Conservation (phyloP, 495 filamentous ascomycete genomes). For the Polyplosphaeria fusca region DNA sequence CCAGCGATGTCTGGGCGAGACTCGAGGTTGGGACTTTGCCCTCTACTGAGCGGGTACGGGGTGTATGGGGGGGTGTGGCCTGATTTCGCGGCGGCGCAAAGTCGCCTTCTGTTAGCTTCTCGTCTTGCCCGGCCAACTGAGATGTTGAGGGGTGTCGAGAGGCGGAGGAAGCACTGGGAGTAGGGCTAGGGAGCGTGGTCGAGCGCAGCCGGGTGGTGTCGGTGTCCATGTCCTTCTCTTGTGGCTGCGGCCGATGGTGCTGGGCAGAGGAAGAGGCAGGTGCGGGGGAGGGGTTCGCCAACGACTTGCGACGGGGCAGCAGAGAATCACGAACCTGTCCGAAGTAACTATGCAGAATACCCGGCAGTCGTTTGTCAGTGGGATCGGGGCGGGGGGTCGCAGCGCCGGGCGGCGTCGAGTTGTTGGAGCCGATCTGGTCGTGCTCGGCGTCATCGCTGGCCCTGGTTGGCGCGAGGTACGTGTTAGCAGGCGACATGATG, state of each 20-base stretch:
- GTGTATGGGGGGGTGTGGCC: constrained; percentile 86
- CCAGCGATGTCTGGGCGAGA: constrained; percentile 19
- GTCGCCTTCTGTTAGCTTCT: constrained; percentile 83
- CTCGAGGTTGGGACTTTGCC: constrained; percentile 34
- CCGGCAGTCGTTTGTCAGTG: constrained; percentile 83
- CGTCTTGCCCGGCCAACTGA: constrained; percentile 61
- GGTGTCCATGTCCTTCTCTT: constrained; percentile 7
- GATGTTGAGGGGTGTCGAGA: constrained; percentile 46
- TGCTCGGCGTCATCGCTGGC: constrained; percentile 56
- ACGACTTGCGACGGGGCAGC: constrained; percentile 33
- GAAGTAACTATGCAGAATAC: constrained; percentile 87
- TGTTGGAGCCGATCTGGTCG: constrained; percentile 75
- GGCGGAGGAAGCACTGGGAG: constrained; percentile 46
- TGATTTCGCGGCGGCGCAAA: constrained; percentile 60
- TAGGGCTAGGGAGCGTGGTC: constrained; percentile 54
- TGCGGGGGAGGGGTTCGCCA: constrained; percentile 36
- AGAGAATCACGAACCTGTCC: constrained; percentile 84
- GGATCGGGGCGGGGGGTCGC: constrained; percentile 86
- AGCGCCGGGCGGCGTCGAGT: constrained; percentile 71
- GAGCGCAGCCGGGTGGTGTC: constrained; percentile 49
- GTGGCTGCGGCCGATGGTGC: not conserved
- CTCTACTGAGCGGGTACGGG: constrained; percentile 74
- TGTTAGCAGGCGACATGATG: constrained; percentile 37
- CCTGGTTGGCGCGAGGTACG: constrained; percentile 22
- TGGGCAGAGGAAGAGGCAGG: constrained; percentile 17